Evolutionary conservation across 164 flowering plant species (phyloP).

Genomic region (Amborella trichopoda): DNA sequence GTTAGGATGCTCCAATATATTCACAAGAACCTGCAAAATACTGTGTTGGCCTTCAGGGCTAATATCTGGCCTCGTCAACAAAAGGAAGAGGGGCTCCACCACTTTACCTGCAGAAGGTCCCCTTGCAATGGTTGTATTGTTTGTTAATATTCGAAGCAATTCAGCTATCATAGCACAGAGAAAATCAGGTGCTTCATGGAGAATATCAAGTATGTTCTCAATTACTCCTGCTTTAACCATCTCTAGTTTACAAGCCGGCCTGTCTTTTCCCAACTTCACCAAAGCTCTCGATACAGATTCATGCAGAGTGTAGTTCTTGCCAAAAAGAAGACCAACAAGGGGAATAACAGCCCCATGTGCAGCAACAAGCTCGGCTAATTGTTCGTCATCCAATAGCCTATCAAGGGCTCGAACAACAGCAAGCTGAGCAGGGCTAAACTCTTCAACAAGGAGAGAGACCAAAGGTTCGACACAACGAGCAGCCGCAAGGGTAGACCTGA

Average conservation of each 20-base stretch:
- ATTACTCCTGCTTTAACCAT: slow-evolving; percentile 96
- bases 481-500: slow-evolving; percentile 82
- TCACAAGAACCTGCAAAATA: slow-evolving; percentile 81
- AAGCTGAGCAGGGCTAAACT: slow-evolving; percentile 76
- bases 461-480: slow-evolving; percentile 98
- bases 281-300: slow-evolving; percentile 81
- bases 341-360: slow-evolving; percentile 95
- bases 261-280: slow-evolving; percentile 93
- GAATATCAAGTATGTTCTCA: slow-evolving; percentile 73
- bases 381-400: slow-evolving; percentile 84
- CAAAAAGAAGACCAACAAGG: slow-evolving; percentile 88
- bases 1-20: slow-evolving; percentile 87
- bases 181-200: slow-evolving; percentile 91
- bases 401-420: slow-evolving; percentile 89
- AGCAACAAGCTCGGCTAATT: slow-evolving; percentile 93
- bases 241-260: slow-evolving; percentile 94
- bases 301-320: slow-evolving; percentile 65
- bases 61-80: slow-evolving; percentile 68
- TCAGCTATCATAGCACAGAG: slow-evolving; percentile 85
- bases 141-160: slow-evolving; percentile 81
- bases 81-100: slow-evolving; percentile 76
- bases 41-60: slow-evolving; percentile 94
- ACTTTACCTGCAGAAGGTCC: slow-evolving; percentile 91
- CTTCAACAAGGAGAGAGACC: slow-evolving; percentile 75
- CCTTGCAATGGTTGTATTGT: slow-evolving; percentile 85